Percentiles rank a stretch among this genome's conserved stretches.
Evolutionary conservation across 805 yeast genomes (phyloP).

Genomic region (Lipomyces sp.): DNA sequence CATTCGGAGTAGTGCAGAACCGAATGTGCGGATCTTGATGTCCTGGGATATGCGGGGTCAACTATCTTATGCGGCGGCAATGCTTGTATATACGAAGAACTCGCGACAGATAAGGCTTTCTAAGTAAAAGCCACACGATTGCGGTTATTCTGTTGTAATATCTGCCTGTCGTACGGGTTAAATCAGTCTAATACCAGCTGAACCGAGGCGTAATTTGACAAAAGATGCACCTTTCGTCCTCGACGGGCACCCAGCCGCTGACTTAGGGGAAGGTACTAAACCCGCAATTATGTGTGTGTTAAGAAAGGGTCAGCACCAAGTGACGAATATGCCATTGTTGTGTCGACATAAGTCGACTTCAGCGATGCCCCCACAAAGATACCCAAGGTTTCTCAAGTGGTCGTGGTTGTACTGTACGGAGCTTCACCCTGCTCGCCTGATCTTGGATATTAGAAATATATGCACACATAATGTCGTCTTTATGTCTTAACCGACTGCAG

Average conservation of each 20-base stretch:
- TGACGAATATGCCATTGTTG: neutral
- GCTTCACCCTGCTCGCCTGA: neutral
- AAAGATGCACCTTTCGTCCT: neutral
- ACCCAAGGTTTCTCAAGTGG: too few relatives aligned
- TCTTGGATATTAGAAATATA: neutral
- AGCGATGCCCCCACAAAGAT: too few relatives aligned
- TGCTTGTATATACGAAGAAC: neutral
- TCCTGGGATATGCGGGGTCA: neutral
- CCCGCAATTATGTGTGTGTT: neutral
- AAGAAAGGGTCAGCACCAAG: neutral
- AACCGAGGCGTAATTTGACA: neutral
- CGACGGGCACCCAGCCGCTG: too few relatives aligned
- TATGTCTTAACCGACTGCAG: slow-evolving; percentile 82
- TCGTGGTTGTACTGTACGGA: too few relatives aligned
- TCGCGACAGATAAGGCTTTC: neutral
- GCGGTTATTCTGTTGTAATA: neutral
- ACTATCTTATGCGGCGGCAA: neutral
- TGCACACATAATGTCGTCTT: slow-evolving; percentile 51
- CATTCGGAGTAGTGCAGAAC: neutral
- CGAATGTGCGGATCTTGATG: neutral
- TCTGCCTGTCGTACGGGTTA: neutral
- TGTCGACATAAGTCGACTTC: neutral
- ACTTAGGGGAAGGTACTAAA: neutral
- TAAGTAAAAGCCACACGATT: neutral
- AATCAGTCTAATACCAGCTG: neutral